These are phyloP conservation scores for Yamadazyma jaroonii DNA, from an alignment of 1,139 yeast genomes.

Conservation along the genomic window DNA sequence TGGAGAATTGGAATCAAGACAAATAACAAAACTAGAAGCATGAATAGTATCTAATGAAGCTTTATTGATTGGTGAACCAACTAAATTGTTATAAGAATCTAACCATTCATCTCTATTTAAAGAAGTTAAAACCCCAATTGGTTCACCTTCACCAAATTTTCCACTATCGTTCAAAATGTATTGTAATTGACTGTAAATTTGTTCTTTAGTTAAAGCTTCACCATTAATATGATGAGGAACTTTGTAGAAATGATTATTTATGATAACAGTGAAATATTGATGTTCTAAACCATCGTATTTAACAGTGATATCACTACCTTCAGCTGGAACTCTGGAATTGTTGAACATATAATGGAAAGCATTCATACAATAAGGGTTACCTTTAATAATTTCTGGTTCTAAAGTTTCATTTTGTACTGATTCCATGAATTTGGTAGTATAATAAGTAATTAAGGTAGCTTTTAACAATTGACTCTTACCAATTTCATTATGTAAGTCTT, in stretches of 20 bases:
- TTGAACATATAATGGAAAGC: constrained; percentile 91
- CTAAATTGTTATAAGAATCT: constrained; percentile 56
- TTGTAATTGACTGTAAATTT: constrained; percentile 65
- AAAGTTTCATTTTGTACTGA: constrained; percentile 57
- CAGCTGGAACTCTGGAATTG: constrained; percentile 76
- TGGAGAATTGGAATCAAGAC: constrained; percentile 75
- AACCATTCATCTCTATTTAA: constrained; percentile 86
- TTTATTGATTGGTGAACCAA: constrained; percentile 54
- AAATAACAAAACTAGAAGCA: constrained; percentile 75
- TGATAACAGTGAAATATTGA: constrained; percentile 69
- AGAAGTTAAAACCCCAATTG: constrained; percentile 78
- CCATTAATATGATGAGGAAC: constrained; percentile 66
- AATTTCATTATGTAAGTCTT: constrained; percentile 54
- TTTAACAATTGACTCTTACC: constrained; percentile 73
- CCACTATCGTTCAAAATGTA: constrained; percentile 48
- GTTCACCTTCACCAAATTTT: constrained; percentile 43
- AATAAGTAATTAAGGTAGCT: constrained; percentile 60
- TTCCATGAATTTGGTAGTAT: constrained; percentile 55
- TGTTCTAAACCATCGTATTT: constrained; percentile 50
- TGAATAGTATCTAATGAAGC: constrained; percentile 66
- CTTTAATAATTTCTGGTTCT: constrained; percentile 78
- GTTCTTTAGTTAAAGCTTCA: constrained; percentile 53
- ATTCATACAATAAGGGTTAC: constrained; percentile 89
- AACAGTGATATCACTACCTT: constrained; percentile 55
- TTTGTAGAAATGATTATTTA: constrained; percentile 81